Evolutionary conservation across 2,329 filamentous ascomycete genomes (phyloP), one percentile per base, ranked within the genome.

Genomic region (Talaromyces sp.): DNA sequence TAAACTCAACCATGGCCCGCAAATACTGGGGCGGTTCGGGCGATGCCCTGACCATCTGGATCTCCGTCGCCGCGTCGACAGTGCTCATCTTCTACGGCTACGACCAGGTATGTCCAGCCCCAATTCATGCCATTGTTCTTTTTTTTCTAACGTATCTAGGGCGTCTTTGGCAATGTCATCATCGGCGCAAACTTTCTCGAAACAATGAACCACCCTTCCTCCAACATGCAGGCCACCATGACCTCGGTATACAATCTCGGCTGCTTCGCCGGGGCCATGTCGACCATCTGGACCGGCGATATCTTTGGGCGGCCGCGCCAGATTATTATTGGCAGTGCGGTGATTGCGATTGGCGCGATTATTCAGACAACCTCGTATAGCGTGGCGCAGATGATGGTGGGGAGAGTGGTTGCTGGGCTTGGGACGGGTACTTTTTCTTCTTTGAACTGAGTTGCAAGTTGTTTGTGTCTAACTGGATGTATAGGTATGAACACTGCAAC

Each of bases 1-100:
- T 14, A 4, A 24, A 21, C 21, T 3, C 17, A 19, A 52, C 26
- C 12, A 76, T 83, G 77, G 74, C 74, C 31, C 75, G 76, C 51
- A 78, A 76, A 65, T 83, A 81, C 61, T 75, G 82, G 54, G 80
- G 80, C 62, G 80, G 80, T 35, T 80, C 79, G 48, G 80, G 80
- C 32, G 75, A 80, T 61, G 68, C 72, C 29, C 72, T 83, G n/a
- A 82, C 80, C 0, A 72, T 82, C 17, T 82, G 80, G 80, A 82
- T 83, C 48, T 80, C 77, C 5, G 70, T 82, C 19, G 79, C 80
- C 12, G 79, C 80, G 0, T 79, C 75, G 1, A 82, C 79, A 0
- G 79, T 82, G 4, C 69, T 82, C 24, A 72, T 81, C 58, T 81
- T 82, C 66, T 83, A 82, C 62, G 79, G 76, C 29, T 78, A 77